Evolutionary conservation across 2,329 filamentous ascomycete genomes (phyloP).

Genomic region (Teratosphaeria pseudoeucalypti): DNA sequence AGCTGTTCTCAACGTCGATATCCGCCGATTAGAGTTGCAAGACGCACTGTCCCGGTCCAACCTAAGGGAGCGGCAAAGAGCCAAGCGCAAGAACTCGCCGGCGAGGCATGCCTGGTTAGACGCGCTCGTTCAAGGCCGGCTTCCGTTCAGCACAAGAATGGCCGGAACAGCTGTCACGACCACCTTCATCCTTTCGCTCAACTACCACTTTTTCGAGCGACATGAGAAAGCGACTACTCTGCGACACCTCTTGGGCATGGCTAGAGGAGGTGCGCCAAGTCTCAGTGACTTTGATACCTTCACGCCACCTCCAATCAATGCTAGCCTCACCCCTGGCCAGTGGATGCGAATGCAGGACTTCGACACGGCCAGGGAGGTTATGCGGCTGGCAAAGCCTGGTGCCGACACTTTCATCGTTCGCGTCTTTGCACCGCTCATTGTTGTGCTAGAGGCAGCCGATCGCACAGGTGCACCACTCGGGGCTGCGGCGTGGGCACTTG

Average conservation of each 20-base stretch:
- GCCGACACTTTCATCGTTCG: slow-evolving; percentile 62
- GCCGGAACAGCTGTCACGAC: slow-evolving; percentile 65
- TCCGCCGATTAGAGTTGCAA: slow-evolving; percentile 63
- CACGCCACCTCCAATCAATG: slow-evolving; percentile 52
- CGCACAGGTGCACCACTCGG: slow-evolving; percentile 45
- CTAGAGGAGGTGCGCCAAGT: slow-evolving; percentile 11
- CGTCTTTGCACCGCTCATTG: slow-evolving; percentile 64
- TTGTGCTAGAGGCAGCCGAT: slow-evolving; percentile 59
- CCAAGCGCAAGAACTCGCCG: slow-evolving; percentile 16
- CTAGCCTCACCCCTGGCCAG: slow-evolving; percentile 63
- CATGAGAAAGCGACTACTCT: slow-evolving; percentile 30
- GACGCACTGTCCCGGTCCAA: slow-evolving; percentile 51
- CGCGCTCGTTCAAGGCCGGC: slow-evolving; percentile 52
- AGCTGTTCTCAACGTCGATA: slow-evolving; percentile 68
- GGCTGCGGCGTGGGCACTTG: slow-evolving; percentile 43
- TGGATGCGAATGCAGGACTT: slow-evolving; percentile 72
- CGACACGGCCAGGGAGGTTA: slow-evolving; percentile 65
- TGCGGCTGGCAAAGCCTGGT: slow-evolving; percentile 62
- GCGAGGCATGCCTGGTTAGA: slow-evolving; percentile 47
- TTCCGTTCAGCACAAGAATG: slow-evolving; percentile 61
- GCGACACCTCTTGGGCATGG: slow-evolving; percentile 21
- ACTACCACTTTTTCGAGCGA: slow-evolving; percentile 67
- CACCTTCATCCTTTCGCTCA: slow-evolving; percentile 60
- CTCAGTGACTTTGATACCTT: slow-evolving; percentile 19
- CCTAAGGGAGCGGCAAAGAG: slow-evolving; percentile 25